Evolutionary conservation across 257 asterid species (phyloP).

Genomic region (Ocimum tenuiflorum): DNA sequence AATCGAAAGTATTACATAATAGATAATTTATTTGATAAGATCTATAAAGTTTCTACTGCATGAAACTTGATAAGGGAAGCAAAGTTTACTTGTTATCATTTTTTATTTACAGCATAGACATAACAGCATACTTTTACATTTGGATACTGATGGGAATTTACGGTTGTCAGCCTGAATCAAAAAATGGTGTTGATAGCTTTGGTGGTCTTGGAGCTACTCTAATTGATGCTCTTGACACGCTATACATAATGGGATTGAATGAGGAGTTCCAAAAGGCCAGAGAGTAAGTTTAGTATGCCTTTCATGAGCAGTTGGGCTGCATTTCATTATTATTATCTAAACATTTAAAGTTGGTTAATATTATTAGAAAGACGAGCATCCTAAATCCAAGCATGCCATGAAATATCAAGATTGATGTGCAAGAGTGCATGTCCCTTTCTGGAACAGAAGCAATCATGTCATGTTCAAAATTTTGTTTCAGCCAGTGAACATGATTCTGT

Average conservation of each 20-base stretch:
- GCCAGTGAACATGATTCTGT: neutral
- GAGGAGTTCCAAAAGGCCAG: slow-evolving; percentile 92
- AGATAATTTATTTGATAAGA: neutral
- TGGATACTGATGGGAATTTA: slow-evolving; percentile 16
- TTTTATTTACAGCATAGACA: no score
- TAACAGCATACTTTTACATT: no score
- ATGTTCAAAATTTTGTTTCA: slow-evolving; percentile 7
- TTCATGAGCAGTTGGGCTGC: neutral
- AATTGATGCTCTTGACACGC: slow-evolving; percentile 89
- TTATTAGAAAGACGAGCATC: neutral
- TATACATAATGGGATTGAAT: slow-evolving; percentile 93
- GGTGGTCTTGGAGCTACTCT: slow-evolving; percentile 99
- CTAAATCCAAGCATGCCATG: neutral
- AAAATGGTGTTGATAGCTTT: slow-evolving; percentile 87
- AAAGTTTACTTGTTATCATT: neutral
- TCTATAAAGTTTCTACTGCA: neutral
- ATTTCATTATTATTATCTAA: neutral
- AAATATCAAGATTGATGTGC: slow-evolving; percentile 1
- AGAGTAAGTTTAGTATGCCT: slow-evolving; percentile 57
- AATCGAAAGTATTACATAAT: neutral
- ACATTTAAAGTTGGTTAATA: slow-evolving; percentile 3
- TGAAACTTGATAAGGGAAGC: neutral
- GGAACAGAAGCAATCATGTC: neutral
- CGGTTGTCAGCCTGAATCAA: slow-evolving; percentile 75
- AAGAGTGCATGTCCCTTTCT: neutral